Evolutionary conservation across 441 rosid genomes (phyloP).

Genomic region (Brassica hybrid): DNA sequence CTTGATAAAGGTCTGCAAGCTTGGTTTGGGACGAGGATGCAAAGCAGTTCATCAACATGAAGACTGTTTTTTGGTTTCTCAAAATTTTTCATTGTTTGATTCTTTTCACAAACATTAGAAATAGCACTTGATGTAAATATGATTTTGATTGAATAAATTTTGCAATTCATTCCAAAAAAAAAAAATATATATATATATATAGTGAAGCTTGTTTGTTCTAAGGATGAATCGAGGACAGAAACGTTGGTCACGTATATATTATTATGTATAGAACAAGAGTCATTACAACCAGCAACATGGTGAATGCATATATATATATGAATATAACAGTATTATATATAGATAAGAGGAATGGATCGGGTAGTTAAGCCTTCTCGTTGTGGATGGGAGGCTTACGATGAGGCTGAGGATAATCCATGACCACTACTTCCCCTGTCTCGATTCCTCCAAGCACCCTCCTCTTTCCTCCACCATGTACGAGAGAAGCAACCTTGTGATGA

Average conservation of each 20-base stretch:
- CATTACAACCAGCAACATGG: conserved; percentile 46
- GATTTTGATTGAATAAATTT: too few species aligned
- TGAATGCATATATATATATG: conserved; percentile 37
- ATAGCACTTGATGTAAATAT: too few species aligned
- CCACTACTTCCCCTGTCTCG: conserved; percentile 51
- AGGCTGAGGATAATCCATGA: conserved; percentile 89
- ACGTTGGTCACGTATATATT: conserved; percentile 12
- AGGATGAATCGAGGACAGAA: neutral
- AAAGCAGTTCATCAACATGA: too few species aligned
- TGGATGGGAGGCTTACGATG: conserved; percentile 92
- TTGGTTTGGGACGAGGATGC: too few species aligned
- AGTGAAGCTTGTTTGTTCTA: conserved; percentile 19
- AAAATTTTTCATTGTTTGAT: too few species aligned
- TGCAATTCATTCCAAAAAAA: too few species aligned
- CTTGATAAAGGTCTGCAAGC: too few species aligned
- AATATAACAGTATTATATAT: conserved; percentile 28
- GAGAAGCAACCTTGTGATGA: conserved; percentile 33
- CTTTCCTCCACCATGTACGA: conserved; percentile 4
- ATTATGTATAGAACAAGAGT: conserved; percentile 23
- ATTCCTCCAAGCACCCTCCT: conserved; percentile 36
- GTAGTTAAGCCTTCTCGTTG: conserved; percentile 59
- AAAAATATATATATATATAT: too few species aligned
- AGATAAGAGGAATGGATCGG: neutral
- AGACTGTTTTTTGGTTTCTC: too few species aligned
- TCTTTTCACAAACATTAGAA: too few species aligned